Evolutionary conservation across 495 filamentous ascomycete genomes (phyloP).

Genomic region (Aspergillus taichungensis): DNA sequence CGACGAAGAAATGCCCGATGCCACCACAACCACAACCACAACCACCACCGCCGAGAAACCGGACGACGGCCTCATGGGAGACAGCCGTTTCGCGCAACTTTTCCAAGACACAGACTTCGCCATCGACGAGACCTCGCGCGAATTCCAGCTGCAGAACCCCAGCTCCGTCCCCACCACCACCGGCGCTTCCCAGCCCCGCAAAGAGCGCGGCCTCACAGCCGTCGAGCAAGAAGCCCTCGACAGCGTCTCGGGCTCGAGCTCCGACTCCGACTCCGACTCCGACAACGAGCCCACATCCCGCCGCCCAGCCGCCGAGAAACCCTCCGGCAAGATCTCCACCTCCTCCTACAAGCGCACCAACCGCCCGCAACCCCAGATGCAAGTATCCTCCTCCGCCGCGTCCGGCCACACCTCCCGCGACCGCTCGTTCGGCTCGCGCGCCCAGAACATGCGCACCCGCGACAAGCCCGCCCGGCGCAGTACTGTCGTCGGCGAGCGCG

Average conservation of each 20-base stretch:
- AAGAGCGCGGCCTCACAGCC: constrained; percentile 53
- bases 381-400: constrained; percentile 44
- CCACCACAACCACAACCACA: constrained; percentile 11
- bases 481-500: constrained; percentile 69
- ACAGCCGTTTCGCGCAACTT: constrained; percentile 75
- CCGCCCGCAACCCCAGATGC: constrained; percentile 50
- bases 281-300: constrained; percentile 20
- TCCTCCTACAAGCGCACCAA: constrained; percentile 33
- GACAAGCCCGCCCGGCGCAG: constrained; percentile 36
- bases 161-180: constrained; percentile 47
- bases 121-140: constrained; percentile 80
- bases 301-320: constrained; percentile 21
- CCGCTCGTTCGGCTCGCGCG: constrained; percentile 63
- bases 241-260: constrained; percentile 35
- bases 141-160: constrained; percentile 83
- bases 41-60: constrained; percentile 15
- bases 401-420: constrained; percentile 34
- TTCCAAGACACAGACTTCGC: constrained; percentile 92
- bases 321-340: constrained; percentile 54
- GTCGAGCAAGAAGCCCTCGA: constrained; percentile 57
- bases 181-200: constrained; percentile 4
- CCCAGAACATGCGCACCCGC: constrained; percentile 42
- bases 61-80: constrained; percentile 56
- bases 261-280: constrained; percentile 38
- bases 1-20: constrained; percentile 40